Conservation (phyloP, 2,329 filamentous ascomycete species). For the Acrocalymma vagum region DNA sequence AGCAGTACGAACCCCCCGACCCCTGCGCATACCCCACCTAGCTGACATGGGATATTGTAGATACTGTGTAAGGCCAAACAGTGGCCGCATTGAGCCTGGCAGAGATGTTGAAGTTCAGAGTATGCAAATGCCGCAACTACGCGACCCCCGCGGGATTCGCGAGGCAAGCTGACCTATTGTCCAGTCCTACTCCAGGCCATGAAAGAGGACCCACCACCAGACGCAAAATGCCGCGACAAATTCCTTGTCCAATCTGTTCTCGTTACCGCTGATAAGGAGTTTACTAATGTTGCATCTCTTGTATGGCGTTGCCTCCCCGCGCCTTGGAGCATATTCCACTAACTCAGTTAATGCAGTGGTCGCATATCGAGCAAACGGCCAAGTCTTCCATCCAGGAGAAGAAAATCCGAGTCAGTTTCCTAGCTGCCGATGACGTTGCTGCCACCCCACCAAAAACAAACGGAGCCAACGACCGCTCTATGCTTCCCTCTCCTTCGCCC, state of each 20-base stretch:
- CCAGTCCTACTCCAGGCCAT: conserved; percentile 94
- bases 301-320: conserved; percentile 61
- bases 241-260: conserved; percentile 94
- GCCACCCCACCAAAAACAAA: conserved; percentile 44
- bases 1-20: conserved; percentile 75
- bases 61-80: conserved; percentile 98
- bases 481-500: conserved; percentile 63
- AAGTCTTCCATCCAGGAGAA: conserved; percentile 86
- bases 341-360: conserved; percentile 68
- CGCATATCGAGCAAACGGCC: conserved; percentile 73
- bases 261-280: conserved; percentile 84
- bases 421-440: conserved; percentile 66
- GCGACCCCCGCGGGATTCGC: conserved; percentile 17
- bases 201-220: conserved; percentile 89
- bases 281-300: conserved; percentile 79
- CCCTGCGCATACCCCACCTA: conserved; percentile 21
- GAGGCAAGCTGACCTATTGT: conserved; percentile 34
- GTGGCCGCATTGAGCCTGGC: conserved; percentile 91
- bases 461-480: conserved; percentile 38
- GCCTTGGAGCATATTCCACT: conserved; percentile 3
- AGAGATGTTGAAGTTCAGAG: conserved; percentile 92
- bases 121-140: conserved; percentile 54
- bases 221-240: conserved; percentile 95
- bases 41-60: conserved; percentile 58
- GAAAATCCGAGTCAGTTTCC: conserved; percentile 93